A percentile compares a stretch with the other conserved stretches of the same genome.
phyloP scores from a whole-genome alignment of 306 rosid genomes.

The Astragalus membranaceus region DNA sequence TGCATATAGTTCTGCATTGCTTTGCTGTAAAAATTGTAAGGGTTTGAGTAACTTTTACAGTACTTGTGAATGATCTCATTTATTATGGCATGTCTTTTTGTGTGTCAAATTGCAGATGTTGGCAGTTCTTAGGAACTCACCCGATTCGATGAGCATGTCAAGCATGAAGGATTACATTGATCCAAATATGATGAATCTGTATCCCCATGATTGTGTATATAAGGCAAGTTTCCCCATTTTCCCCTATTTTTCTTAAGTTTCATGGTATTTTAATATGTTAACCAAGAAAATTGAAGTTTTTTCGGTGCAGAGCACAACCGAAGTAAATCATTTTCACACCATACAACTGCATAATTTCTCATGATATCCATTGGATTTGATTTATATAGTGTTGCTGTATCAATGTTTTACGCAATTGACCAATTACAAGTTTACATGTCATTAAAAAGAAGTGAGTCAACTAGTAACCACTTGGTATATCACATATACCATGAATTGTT shows the following conservation, averaged over 20 bases:
- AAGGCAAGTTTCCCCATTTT: constrained; percentile 50
- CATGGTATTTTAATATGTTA: not conserved
- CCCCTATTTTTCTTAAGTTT: not conserved
- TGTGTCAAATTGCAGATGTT: constrained; percentile 67
- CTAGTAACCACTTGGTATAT: too few relatives aligned
- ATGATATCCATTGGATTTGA: not conserved
- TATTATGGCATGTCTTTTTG: too few relatives aligned
- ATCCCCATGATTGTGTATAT: constrained; percentile 93
- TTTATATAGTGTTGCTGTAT: too few relatives aligned
- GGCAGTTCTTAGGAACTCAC: constrained; percentile 66
- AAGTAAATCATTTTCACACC: not conserved
- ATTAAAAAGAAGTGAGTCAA: too few relatives aligned
- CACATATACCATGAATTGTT: too few relatives aligned
- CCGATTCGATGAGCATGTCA: constrained; percentile 75
- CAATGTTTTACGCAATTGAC: too few relatives aligned
- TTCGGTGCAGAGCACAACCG: not conserved
- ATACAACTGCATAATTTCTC: not conserved
- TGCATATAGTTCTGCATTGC: constrained; percentile 2
- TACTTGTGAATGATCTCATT: not conserved
- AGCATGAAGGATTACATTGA: constrained; percentile 75
- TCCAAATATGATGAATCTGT: constrained; percentile 85
- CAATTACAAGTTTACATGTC: too few relatives aligned
- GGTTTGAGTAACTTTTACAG: not conserved
- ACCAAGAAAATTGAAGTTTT: not conserved
- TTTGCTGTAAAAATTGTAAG: not conserved